These are phyloP conservation scores for Teunomyces aglyptinius DNA, from an alignment of 805 yeast genomes.

Conservation along the genomic window DNA sequence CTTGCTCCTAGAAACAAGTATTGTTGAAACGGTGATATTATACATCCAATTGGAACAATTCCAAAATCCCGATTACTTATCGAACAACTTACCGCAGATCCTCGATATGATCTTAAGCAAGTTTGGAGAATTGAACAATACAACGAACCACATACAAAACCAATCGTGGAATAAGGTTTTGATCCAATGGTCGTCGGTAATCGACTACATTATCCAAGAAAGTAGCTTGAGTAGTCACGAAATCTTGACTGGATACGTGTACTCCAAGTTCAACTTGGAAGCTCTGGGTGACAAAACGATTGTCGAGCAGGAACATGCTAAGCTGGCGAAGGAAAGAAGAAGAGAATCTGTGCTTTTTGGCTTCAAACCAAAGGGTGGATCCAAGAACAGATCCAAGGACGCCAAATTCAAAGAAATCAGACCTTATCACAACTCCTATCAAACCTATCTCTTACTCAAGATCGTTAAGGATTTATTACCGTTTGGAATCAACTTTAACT, in stretches of 20 bases:
- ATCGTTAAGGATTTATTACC: constrained; percentile 33
- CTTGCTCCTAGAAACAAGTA: constrained; percentile 27
- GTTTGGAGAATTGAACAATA: constrained; percentile 22
- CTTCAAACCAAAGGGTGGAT: constrained; percentile 21
- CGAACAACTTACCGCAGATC: constrained; percentile 24
- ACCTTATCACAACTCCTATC: constrained; percentile 36
- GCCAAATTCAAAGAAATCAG: constrained; percentile 15
- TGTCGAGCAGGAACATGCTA: not conserved
- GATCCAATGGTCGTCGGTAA: constrained; percentile 26
- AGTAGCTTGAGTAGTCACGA: constrained; percentile 39
- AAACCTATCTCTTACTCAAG: constrained; percentile 27
- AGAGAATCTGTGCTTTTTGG: constrained; percentile 26
- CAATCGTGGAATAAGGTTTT: constrained; percentile 31
- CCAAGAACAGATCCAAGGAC: constrained; percentile 18
- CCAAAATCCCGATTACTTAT: constrained; percentile 36
- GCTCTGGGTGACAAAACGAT: constrained; percentile 6
- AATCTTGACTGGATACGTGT: constrained; percentile 30
- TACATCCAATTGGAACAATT: constrained; percentile 41
- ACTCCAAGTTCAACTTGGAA: constrained; percentile 24
- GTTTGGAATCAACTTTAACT: constrained; percentile 33
- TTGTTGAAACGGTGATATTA: constrained; percentile 32
- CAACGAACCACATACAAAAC: constrained; percentile 29
- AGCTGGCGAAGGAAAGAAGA: constrained; percentile 11
- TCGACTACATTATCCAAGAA: constrained; percentile 34
- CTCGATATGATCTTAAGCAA: constrained; percentile 30